Evolutionary conservation across 768 basidiomycete genomes (phyloP).

Genomic region (Suillus decipiens): DNA sequence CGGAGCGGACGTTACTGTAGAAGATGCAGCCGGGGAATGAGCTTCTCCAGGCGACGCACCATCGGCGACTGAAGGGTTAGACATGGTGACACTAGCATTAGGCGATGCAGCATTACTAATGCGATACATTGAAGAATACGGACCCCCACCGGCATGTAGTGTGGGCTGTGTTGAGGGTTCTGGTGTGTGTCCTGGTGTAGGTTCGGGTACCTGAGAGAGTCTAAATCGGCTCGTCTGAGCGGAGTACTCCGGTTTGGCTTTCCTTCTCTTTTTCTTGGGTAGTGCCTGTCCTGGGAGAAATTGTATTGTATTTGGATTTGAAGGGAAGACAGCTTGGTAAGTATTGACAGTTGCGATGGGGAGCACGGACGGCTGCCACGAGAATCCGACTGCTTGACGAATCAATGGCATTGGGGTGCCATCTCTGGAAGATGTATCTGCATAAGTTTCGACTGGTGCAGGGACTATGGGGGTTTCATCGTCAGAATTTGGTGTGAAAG

Average conservation of each 20-base stretch:
- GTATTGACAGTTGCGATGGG: slow-evolving; percentile 31
- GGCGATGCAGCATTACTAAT: slow-evolving; percentile 17
- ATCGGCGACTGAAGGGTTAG: slow-evolving; percentile 12
- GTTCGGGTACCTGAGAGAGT: slow-evolving; percentile 22
- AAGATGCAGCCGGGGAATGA: slow-evolving; percentile 1
- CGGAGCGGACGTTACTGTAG: slow-evolving; percentile 7
- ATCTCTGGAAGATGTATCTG: slow-evolving; percentile 48
- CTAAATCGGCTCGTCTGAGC: slow-evolving; percentile 54
- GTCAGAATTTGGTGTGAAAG: slow-evolving; percentile 55
- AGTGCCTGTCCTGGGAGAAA: slow-evolving; percentile 60
- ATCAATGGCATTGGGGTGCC: slow-evolving; percentile 49
- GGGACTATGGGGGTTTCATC: slow-evolving; percentile 46
- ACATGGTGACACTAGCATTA: slow-evolving; percentile 1
- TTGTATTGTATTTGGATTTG: slow-evolving; percentile 25
- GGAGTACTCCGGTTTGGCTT: slow-evolving; percentile 39
- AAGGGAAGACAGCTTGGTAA: slow-evolving; percentile 28
- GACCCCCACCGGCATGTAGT: slow-evolving; percentile 39
- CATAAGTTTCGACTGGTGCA: slow-evolving; percentile 38
- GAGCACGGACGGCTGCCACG: slow-evolving; percentile 32
- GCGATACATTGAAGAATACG: slow-evolving; percentile 44
- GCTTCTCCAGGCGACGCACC: slow-evolving; percentile 6
- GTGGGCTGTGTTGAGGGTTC: slow-evolving; percentile 21
- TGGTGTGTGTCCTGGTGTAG: slow-evolving; percentile 29
- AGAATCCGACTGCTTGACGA: slow-evolving; percentile 60
- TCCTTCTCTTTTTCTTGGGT: slow-evolving; percentile 26